Percentiles rank a stretch among this genome's conserved stretches.
phyloP scores from a whole-genome alignment of 192 early-diverging fungal genomes.

The Podila epicladia region DNA sequence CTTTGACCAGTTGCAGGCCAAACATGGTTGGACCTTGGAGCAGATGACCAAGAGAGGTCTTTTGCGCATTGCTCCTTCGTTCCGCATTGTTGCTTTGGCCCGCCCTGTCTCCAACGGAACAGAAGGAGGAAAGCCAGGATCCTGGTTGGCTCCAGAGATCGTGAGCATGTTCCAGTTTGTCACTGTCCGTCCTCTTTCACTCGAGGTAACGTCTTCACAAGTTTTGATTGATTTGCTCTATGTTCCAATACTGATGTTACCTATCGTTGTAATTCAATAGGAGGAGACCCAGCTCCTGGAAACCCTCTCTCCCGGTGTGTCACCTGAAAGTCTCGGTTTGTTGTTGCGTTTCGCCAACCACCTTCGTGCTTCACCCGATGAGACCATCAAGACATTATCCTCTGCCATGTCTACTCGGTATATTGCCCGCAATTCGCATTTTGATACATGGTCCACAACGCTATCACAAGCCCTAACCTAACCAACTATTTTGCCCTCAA shows the following conservation, averaged over 20 bases:
- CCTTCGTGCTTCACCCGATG: slow-evolving; percentile 66
- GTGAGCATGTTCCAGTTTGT: slow-evolving; percentile 79
- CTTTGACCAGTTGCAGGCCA: slow-evolving; percentile 63
- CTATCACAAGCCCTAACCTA: background rate
- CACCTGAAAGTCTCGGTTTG: slow-evolving; percentile 47
- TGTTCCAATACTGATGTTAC: background rate
- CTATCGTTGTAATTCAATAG: slow-evolving; percentile 9
- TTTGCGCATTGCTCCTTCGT: slow-evolving; percentile 72
- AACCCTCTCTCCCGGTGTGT: slow-evolving; percentile 62
- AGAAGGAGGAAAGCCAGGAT: slow-evolving; percentile 56
- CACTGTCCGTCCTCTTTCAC: slow-evolving; percentile 64
- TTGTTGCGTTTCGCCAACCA: slow-evolving; percentile 68
- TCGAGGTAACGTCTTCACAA: slow-evolving; percentile 15
- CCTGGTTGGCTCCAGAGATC: slow-evolving; percentile 79
- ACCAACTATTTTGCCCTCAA: background rate
- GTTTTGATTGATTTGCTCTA: background rate
- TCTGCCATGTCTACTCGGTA: slow-evolving; percentile 74
- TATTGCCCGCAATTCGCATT: no score
- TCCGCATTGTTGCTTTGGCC: slow-evolving; percentile 78
- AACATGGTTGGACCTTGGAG: slow-evolving; percentile 55
- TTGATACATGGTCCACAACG: background rate
- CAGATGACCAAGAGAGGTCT: slow-evolving; percentile 62
- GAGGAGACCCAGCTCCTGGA: slow-evolving; percentile 63
- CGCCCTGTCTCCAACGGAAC: slow-evolving; percentile 60
- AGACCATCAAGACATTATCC: slow-evolving; percentile 65